Percentiles rank a stretch among this genome's conserved stretches.
phyloP scores from a whole-genome alignment of 345 rosid genomes.

The Populus euphratica region DNA sequence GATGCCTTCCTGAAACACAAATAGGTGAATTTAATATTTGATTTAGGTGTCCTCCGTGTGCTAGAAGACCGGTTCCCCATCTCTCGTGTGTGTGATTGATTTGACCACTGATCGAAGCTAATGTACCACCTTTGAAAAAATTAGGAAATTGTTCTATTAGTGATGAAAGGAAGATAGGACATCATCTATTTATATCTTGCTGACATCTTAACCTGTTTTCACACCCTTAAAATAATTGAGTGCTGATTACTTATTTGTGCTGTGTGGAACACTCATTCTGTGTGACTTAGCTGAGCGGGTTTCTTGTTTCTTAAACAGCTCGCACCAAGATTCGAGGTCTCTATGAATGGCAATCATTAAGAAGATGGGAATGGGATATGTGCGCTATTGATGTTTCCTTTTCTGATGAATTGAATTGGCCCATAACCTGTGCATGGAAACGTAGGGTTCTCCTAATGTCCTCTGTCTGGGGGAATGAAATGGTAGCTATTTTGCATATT shows the following conservation, averaged over 20 bases:
- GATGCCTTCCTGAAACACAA: too few relatives aligned
- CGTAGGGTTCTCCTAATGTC: background rate
- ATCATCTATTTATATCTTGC: too few relatives aligned
- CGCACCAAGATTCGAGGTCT: background rate
- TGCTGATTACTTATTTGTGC: background rate
- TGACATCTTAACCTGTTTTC: background rate
- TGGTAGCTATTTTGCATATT: background rate
- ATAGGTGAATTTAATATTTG: background rate
- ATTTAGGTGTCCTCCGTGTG: background rate
- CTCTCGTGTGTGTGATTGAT: too few relatives aligned
- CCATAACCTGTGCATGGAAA: background rate
- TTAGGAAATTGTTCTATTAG: too few relatives aligned
- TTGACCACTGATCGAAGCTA: too few relatives aligned
- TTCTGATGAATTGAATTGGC: background rate
- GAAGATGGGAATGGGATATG: background rate
- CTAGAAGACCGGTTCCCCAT: too few relatives aligned
- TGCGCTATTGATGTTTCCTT: background rate
- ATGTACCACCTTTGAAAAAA: too few relatives aligned
- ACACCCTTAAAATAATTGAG: background rate
- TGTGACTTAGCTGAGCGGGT: background rate
- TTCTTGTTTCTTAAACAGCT: background rate
- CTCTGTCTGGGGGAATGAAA: background rate
- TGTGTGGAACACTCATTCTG: background rate
- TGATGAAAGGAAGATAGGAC: too few relatives aligned
- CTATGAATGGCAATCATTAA: background rate